These are phyloP conservation scores for Nakaseomyces sp. DNA, from an alignment of 1,139 yeast genomes.

Conservation along the genomic window DNA sequence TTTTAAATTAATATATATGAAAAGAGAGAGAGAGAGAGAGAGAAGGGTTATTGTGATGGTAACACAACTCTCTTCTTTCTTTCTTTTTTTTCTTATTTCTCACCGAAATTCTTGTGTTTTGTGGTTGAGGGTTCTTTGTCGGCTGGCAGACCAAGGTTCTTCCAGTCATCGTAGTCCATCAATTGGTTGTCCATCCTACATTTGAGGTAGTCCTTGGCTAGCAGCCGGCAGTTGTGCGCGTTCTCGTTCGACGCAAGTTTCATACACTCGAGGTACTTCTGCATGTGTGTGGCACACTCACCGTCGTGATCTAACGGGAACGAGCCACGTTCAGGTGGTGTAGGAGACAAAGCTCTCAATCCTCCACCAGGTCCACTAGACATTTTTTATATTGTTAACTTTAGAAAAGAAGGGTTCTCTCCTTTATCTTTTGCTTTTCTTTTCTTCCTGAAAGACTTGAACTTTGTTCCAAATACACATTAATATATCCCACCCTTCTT, in stretches of 20 bases:
- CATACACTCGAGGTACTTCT: conserved; percentile 67
- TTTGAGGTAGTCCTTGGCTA: conserved; percentile 72
- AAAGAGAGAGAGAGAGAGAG: too few relatives aligned
- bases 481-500: too few relatives aligned
- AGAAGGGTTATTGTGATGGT: too few relatives aligned
- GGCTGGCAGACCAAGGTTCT: conserved; percentile 72
- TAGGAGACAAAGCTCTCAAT: conserved; percentile 56
- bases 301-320: conserved; percentile 90
- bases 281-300: conserved; percentile 74
- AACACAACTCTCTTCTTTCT: not conserved
- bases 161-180: conserved; percentile 81
- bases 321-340: conserved; percentile 94
- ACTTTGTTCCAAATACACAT: too few relatives aligned
- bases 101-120: conserved; percentile 1
- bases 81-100: not conserved
- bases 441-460: too few relatives aligned
- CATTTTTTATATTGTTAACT: conserved; percentile 17
- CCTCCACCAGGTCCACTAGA: conserved; percentile 36
- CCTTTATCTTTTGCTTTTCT: too few relatives aligned
- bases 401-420: too few relatives aligned
- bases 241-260: conserved; percentile 70
- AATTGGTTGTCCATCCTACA: conserved; percentile 88
- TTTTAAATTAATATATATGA: too few relatives aligned
- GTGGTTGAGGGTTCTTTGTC: conserved; percentile 31
- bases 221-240: conserved; percentile 77